Evolutionary conservation across 345 rosid genomes (phyloP).

Genomic region (Salix arbutifolia): DNA sequence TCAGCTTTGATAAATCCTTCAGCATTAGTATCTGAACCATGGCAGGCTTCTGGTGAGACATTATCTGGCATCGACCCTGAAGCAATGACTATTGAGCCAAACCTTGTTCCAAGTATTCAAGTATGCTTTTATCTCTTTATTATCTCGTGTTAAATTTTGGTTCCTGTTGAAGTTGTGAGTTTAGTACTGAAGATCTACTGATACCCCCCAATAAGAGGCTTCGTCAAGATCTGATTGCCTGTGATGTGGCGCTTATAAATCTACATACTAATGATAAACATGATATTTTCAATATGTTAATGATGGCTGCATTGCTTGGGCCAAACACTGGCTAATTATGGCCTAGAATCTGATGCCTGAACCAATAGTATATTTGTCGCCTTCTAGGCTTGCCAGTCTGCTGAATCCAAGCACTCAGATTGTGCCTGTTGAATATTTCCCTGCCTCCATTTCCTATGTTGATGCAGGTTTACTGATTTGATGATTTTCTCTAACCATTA

Average conservation of each 20-base stretch:
- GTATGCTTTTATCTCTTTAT: constrained; percentile 16
- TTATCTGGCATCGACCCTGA: constrained; percentile 74
- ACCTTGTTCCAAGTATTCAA: constrained; percentile 84
- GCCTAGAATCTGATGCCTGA: neutral
- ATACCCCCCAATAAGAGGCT: neutral
- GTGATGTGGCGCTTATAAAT: neutral
- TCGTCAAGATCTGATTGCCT: neutral
- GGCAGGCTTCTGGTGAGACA: constrained; percentile 74
- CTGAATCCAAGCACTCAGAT: neutral
- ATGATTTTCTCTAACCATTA: constrained; percentile 19
- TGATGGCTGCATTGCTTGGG: neutral
- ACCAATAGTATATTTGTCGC: neutral
- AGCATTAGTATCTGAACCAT: constrained; percentile 76
- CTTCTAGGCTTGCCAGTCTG: neutral
- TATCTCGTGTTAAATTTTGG: neutral
- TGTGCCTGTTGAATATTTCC: neutral
- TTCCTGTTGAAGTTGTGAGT: constrained; percentile 1
- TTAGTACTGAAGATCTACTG: neutral
- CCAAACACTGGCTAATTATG: neutral
- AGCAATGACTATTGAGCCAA: constrained; percentile 95
- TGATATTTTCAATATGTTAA: neutral
- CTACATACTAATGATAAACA: neutral
- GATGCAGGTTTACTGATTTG: neutral
- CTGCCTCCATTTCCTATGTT: neutral
- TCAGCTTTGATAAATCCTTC: constrained; percentile 96